A percentile compares a stretch with the other conserved stretches of the same genome.
phyloP scores from a whole-genome alignment of 768 basidiomycete species.

The Podaxis pistillaris region DNA sequence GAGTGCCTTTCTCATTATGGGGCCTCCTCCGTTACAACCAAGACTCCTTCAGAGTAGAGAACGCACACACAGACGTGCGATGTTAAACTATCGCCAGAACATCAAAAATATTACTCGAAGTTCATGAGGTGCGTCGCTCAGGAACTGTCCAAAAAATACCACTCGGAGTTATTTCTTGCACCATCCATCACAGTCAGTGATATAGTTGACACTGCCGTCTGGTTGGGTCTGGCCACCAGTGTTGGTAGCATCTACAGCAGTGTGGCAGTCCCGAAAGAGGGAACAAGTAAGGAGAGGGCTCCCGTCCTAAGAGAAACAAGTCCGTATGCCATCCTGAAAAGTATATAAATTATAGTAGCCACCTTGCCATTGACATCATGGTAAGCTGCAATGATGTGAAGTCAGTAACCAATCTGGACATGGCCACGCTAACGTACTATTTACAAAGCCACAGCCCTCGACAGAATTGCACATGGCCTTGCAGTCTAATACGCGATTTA shows the following conservation, averaged over 20 bases:
- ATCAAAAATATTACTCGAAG: too few relatives aligned
- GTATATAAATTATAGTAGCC: too few relatives aligned
- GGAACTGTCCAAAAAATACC: too few relatives aligned
- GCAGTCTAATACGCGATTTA: constrained; percentile 31
- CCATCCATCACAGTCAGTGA: constrained; percentile 39
- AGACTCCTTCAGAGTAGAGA: too few relatives aligned
- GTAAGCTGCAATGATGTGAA: not conserved
- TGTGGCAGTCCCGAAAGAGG: constrained; percentile 38
- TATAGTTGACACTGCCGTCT: constrained; percentile 38
- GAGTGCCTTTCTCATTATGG: too few relatives aligned
- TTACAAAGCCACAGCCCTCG: constrained; percentile 38
- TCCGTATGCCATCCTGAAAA: too few relatives aligned
- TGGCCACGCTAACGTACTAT: constrained; percentile 32
- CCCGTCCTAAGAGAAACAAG: constrained; percentile 27
- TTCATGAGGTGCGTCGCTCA: too few relatives aligned
- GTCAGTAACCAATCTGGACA: not conserved
- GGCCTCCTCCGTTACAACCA: too few relatives aligned
- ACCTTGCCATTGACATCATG: not conserved
- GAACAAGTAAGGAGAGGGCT: constrained; percentile 44
- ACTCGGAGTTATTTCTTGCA: constrained; percentile 27
- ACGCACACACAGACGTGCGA: too few relatives aligned
- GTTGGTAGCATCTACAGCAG: constrained; percentile 36
- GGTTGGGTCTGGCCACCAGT: constrained; percentile 42
- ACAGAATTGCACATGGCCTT: constrained; percentile 43
- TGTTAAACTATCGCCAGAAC: too few relatives aligned